Evolutionary conservation across 2,329 filamentous ascomycete genomes (phyloP).

Genomic region (Diplodia sapinea): DNA sequence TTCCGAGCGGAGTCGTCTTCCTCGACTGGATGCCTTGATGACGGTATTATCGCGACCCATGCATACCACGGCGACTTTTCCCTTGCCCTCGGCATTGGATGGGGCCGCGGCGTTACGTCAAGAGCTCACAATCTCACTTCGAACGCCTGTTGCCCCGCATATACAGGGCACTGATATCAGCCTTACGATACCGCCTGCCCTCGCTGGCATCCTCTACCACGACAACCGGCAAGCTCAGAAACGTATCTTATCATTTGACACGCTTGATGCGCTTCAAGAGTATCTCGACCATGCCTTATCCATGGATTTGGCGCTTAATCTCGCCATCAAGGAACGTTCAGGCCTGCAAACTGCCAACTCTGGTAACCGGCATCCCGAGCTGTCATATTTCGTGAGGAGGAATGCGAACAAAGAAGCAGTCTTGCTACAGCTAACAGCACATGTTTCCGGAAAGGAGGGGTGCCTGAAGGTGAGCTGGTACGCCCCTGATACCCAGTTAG

Average conservation of each 20-base stretch:
- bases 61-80: conserved; percentile 40
- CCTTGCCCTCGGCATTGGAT: conserved; percentile 39
- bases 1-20: conserved; percentile 34
- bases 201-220: conserved; percentile 40
- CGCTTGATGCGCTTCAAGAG: conserved; percentile 17
- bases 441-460: conserved; percentile 3
- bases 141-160: conserved; percentile 44
- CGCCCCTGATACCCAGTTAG: not conserved
- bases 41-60: conserved; percentile 40
- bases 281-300: conserved; percentile 24
- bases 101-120: conserved; percentile 35
- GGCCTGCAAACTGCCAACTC: not conserved
- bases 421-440: not conserved
- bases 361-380: not conserved
- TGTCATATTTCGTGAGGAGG: not conserved
- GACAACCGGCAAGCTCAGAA: conserved; percentile 32
- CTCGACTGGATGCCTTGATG: conserved; percentile 32
- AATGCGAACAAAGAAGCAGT: conserved; percentile 1
- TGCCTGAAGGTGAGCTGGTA: not conserved
- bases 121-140: conserved; percentile 39
- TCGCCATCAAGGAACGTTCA: not conserved
- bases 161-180: conserved; percentile 46
- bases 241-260: conserved; percentile 21
- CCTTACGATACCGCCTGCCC: conserved; percentile 41
- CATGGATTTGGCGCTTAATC: conserved; percentile 12